phyloP scores from a whole-genome alignment of 2,329 filamentous ascomycete genomes.

The Sporothrix humicola region DNA sequence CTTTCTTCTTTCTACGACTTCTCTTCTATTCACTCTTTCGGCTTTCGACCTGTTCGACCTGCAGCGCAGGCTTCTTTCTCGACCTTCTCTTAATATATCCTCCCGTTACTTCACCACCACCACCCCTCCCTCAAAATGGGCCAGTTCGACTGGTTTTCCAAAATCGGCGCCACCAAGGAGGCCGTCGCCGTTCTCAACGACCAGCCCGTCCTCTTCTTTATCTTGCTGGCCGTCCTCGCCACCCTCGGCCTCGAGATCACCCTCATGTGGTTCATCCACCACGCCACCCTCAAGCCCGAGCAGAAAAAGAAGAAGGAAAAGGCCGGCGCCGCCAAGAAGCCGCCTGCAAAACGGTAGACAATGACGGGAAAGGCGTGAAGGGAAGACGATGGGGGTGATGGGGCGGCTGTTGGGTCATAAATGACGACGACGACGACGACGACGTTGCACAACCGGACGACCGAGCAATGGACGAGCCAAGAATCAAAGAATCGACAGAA shows the following conservation, averaged over 20 bases:
- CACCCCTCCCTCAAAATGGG: slow-evolving; percentile 43
- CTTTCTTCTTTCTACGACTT: background rate
- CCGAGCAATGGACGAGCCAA: background rate
- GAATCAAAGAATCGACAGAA: background rate
- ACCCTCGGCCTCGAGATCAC: slow-evolving; percentile 53
- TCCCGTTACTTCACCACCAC: background rate
- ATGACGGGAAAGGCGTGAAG: background rate
- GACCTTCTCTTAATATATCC: background rate
- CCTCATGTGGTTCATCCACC: slow-evolving; percentile 64
- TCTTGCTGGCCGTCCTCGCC: slow-evolving; percentile 61
- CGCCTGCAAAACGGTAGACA: slow-evolving; percentile 36
- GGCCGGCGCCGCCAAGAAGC: slow-evolving; percentile 51
- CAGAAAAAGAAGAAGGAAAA: slow-evolving; percentile 62
- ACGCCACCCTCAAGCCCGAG: slow-evolving; percentile 64
- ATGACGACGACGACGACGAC: background rate
- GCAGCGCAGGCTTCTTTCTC: slow-evolving; percentile 25
- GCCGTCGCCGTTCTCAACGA: slow-evolving; percentile 66
- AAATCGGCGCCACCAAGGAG: slow-evolving; percentile 62
- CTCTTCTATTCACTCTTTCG: background rate
- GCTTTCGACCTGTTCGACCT: background rate
- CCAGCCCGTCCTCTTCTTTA: slow-evolving; percentile 64
- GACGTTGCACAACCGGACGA: background rate
- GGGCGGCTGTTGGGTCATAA: background rate
- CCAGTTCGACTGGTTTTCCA: slow-evolving; percentile 62
- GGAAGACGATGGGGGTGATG: background rate